Evolutionary conservation across 129 eudicot genomes (phyloP).

Genomic region (Tagetes erecta): DNA sequence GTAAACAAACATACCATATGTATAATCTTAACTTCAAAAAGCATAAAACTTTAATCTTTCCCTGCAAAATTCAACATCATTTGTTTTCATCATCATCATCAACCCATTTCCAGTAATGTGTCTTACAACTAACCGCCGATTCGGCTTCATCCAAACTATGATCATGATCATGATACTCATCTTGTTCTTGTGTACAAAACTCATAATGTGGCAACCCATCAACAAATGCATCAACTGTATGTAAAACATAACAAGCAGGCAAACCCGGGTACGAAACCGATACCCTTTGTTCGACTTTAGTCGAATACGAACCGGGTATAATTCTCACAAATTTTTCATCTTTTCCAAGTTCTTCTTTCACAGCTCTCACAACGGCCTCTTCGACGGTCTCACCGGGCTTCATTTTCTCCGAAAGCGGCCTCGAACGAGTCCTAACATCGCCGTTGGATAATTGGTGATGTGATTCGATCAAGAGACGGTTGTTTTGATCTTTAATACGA

Average conservation of each 20-base stretch:
- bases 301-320: conserved; percentile 55
- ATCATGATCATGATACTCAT: conserved; percentile 48
- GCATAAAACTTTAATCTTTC: conserved; percentile 17
- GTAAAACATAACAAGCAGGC: conserved; percentile 88
- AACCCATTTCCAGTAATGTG: conserved; percentile 95
- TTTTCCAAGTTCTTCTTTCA: conserved; percentile 76
- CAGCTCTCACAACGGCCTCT: conserved; percentile 63
- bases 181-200: conserved; percentile 70
- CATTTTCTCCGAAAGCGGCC: conserved; percentile 91
- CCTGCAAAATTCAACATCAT: conserved; percentile 17
- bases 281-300: conserved; percentile 69
- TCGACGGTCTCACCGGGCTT: conserved; percentile 78
- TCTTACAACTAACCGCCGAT: conserved; percentile 67
- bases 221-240: conserved; percentile 73
- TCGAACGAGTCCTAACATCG: conserved; percentile 43
- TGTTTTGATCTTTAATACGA: conserved; percentile 30
- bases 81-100: conserved; percentile 24
- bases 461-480: conserved; percentile 60
- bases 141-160: conserved; percentile 31
- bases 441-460: conserved; percentile 82
- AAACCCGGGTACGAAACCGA: conserved; percentile 92
- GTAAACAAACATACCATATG: neutral
- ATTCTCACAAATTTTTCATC: conserved; percentile 43
- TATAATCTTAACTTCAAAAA: conserved; percentile 14
- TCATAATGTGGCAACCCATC: conserved; percentile 79